Evolutionary conservation across 2,329 filamentous ascomycete genomes (phyloP), one percentile per base, ranked within the genome.

Genomic region (Xylariaceae sp.): DNA sequence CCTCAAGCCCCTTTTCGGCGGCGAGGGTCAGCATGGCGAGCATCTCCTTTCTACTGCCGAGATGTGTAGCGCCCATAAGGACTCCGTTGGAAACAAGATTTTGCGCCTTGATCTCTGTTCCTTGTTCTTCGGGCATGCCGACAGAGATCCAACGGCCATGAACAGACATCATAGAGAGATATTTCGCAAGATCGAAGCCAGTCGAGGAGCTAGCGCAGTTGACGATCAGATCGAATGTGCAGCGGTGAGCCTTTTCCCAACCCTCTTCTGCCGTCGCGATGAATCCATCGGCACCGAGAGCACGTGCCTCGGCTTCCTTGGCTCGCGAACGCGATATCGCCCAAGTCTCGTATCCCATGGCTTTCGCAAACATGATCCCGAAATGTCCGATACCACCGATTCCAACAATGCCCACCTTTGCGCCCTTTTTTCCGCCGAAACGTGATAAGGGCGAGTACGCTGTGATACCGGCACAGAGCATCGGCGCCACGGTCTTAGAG

Each of bases 381-480:
- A 86, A 85, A 67, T 88, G 85, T 5, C 85, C 85, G 45, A 88
- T 77, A 11, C 84, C 84, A 16, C 84, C 84, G 54, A 89, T 71
- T 51, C 86, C 86, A 6, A 89, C 79, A 50, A 91, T 79, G 29
- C 78, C 86, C 19, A 90, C 81, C 70, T 88, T 88, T 73, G 87
- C 88, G 51, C 88, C 88, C 1, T 85, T 85, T 0, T 86, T 86
- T 48, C 78, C 77, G 20, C 86, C 86, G 60, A 90, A 83, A 38
- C 88, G 79, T 53, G 87, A 83, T 12, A 95, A 75, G 1, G 89
- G 88, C 49, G 80, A 85, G 71, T 83, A 94, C 48, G 82, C 82
- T 3, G 89, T 94, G 54, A 94, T 75, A 52, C 89, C 89, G 33
- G 87, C 89, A 66, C 89, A 94, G 55, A 93, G 76, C 85, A 91